Percentiles rank a stretch among this genome's conserved stretches.
Evolutionary conservation across 75 land plant species (phyloP).

Genomic region (Sequoiadendron giganteum): DNA sequence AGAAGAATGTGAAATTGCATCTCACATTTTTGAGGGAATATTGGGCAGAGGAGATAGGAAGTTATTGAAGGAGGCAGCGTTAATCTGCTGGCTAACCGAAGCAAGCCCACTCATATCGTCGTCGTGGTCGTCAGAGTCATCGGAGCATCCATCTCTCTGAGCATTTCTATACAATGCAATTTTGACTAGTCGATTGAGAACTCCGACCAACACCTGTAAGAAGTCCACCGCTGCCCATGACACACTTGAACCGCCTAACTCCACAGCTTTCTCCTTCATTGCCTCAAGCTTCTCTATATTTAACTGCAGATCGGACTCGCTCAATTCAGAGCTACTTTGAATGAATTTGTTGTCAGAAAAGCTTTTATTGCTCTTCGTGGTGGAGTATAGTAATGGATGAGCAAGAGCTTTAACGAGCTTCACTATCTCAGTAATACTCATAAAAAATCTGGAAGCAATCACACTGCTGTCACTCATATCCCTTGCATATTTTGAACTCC

Average conservation of each 20-base stretch:
- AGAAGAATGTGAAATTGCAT: neutral
- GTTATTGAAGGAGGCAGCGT: neutral
- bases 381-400: neutral
- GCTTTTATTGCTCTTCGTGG: neutral
- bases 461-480: neutral
- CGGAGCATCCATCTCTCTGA: neutral
- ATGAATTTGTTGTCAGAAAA: neutral
- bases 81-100: neutral
- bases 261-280: neutral
- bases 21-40: neutral
- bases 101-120: constrained; percentile 5
- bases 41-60: neutral
- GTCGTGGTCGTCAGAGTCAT: neutral
- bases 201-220: neutral
- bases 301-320: neutral
- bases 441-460: neutral
- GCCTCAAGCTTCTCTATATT: neutral
- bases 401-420: constrained; percentile 1
- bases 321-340: neutral
- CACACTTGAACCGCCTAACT: neutral
- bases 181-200: neutral
- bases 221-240: neutral
- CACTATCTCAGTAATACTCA: constrained; percentile 8
- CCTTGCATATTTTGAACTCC: neutral
- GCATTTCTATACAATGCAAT: constrained; percentile 2